Base-by-base conservation (phyloP, 2,329 filamentous ascomycete genomes). In the Fusarium sp. region DNA sequence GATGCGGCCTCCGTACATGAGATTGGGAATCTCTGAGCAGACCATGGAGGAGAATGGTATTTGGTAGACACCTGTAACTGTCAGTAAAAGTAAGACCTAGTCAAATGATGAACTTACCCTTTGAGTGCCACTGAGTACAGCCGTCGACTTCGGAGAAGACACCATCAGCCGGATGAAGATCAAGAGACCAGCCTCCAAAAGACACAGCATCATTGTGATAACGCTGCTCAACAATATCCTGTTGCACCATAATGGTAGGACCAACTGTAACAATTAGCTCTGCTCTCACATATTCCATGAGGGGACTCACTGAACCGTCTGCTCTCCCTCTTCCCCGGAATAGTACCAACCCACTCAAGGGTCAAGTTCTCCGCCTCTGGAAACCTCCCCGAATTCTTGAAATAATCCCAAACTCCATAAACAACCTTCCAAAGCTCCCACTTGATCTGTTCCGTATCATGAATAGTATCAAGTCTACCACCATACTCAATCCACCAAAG, bases 401-500 rank as follows among this genome's bases (percentile, higher is more conserved):
- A 67, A 14, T 67, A 67, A 12, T 67, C 62, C 65, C 65, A 67
- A 9, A 67, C 65, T 13, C 63, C 65, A 13, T 67, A 67, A 4
- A 67, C 63, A 14, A 67, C 65, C 7, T 62, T 67, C 65, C 65
- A 67, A 4, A 67, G 31, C 20, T 67, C 65, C 65, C 63, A 67
- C 9, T 67, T 67, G 3, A 67, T 67, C 29, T 67, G 29, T 22
- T 67, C 65, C 1, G 65, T 68, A 13, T 67, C 65, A 4, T 67
- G 65, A 1, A 67, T 67, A 1, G 65, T 67, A 33, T 67, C 65
- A 39, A 67, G 65, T 33, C 65, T 62, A 2, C 65, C 65, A 3
- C 62, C 65, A 13, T 67, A 67, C 22, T 67, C 65, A 11, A 67
- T 67, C 65, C 65, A 67, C 63, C 65, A 67, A 5, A 67, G 65